phyloP scores from a whole-genome alignment of 2,329 filamentous ascomycete species.

The Hypoxylon sp. region DNA sequence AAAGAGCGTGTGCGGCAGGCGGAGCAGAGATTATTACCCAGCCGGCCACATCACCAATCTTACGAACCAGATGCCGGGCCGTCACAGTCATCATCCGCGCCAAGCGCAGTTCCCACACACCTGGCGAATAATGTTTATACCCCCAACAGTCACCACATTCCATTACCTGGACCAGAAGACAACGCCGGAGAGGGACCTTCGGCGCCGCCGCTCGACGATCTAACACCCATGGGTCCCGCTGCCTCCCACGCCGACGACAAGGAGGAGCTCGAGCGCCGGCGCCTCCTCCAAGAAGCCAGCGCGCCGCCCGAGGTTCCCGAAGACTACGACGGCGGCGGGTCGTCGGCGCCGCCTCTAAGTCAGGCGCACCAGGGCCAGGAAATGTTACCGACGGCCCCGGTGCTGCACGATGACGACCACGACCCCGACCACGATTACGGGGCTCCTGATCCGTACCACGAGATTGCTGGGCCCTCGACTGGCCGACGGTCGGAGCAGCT shows the following conservation, averaged over 20 bases:
- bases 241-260: constrained; percentile 68
- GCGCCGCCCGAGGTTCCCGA: constrained; percentile 70
- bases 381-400: constrained; percentile 49
- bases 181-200: constrained; percentile 43
- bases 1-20: constrained; percentile 84
- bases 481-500: constrained; percentile 48
- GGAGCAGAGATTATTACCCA: constrained; percentile 84
- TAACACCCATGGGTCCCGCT: constrained; percentile 38
- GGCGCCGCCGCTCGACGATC: constrained; percentile 36
- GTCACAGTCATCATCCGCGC: constrained; percentile 54
- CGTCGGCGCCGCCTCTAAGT: constrained; percentile 38
- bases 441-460: constrained; percentile 34
- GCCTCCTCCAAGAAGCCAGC: constrained; percentile 73
- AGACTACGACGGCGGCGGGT: constrained; percentile 57
- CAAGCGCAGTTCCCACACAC: constrained; percentile 26
- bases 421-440: constrained; percentile 33
- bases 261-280: constrained; percentile 76
- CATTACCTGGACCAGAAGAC: constrained; percentile 40
- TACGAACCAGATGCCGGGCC: constrained; percentile 53
- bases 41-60: constrained; percentile 70
- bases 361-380: constrained; percentile 40
- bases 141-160: constrained; percentile 15
- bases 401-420: constrained; percentile 41
- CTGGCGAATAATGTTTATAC: constrained; percentile 16
- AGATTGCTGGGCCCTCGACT: constrained; percentile 35